Conservation (phyloP, 2,329 filamentous ascomycete genomes). For the Aureobasidium lini region DNA sequence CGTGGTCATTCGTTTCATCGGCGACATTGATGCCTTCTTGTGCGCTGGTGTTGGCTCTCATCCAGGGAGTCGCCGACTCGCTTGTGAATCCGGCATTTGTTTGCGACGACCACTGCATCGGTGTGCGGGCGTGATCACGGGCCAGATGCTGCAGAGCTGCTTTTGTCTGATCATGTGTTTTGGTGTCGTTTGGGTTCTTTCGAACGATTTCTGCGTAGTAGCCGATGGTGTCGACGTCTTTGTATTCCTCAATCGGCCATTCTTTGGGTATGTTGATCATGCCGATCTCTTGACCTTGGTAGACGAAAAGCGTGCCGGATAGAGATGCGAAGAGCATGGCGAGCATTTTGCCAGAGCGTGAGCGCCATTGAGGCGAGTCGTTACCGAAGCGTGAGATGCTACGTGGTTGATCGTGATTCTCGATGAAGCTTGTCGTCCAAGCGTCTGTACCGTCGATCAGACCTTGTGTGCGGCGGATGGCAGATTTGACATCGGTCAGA, state of each 20-base stretch:
- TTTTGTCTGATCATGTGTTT: constrained; percentile 38
- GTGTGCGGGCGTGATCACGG: constrained; percentile 62
- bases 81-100: constrained; percentile 59
- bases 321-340: constrained; percentile 51
- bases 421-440: constrained; percentile 59
- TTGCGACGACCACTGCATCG: constrained; percentile 60
- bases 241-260: constrained; percentile 60
- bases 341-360: constrained; percentile 51
- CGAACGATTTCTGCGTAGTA: constrained; percentile 35
- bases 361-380: constrained; percentile 44
- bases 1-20: constrained; percentile 39
- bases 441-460: constrained; percentile 52
- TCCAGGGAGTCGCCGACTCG: constrained; percentile 53
- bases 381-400: constrained; percentile 47
- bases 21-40: constrained; percentile 56
- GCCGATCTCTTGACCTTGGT: constrained; percentile 62
- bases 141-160: constrained; percentile 50
- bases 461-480: constrained; percentile 22
- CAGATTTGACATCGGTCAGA: constrained; percentile 24
- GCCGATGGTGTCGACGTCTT: constrained; percentile 52
- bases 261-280: constrained; percentile 56
- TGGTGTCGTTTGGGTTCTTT: constrained; percentile 24
- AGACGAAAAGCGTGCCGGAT: constrained; percentile 59
- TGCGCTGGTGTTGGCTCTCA: constrained; percentile 56
- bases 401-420: constrained; percentile 60